Evolutionary conservation across 176 grass and related monocot genomes (phyloP), one percentile per base, ranked within the genome.

Genomic region (Leersia perrieri): DNA sequence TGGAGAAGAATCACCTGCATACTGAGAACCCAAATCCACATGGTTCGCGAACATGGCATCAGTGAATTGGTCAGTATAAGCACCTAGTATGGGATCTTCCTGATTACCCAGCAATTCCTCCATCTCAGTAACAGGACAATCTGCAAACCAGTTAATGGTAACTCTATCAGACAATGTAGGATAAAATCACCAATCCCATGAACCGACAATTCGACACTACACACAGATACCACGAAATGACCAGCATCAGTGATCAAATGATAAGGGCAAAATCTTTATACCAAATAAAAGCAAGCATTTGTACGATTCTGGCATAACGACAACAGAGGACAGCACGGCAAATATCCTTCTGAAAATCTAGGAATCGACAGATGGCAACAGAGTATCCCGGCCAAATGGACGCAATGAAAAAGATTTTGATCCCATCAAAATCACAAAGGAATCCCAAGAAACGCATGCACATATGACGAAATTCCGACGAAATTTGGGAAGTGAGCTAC

Each of bases 221-320:
- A 38, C 32, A 28, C 35, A 26, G 13, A 29, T 30, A 74, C 23
- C 33, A 58, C 25, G 23, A 32, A 71, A 32, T 75, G 31, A 2
- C 53, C 71, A 38, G 30, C 38, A 81, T 66, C 80, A 80, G 74
- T 7, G 87, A 80, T 80, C 80, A 84, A 16, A 69, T 4, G 28
- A 61, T 65, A 61, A 68, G 33, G 30, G 33, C 34, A 73, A 67
- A 88, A 74, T 45, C 7, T 33, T 45, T 49, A 71, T 41, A 73
- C 36, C 11, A 30, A 79, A 78, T 60, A 60, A 79, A 41, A 34
- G 11, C 10, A 80, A 76, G 27, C 27, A 53, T 28, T 15, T 33
- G 39, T 61, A 81, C 14, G 27, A 64, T 41, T 70, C 62, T 26
- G 64, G 38, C 18, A 25, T 49, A 8, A 36, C 62, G 39, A 84